Base-by-base conservation (phyloP, 805 yeast genomes). In the Monosporozyma siamensis region DNA sequence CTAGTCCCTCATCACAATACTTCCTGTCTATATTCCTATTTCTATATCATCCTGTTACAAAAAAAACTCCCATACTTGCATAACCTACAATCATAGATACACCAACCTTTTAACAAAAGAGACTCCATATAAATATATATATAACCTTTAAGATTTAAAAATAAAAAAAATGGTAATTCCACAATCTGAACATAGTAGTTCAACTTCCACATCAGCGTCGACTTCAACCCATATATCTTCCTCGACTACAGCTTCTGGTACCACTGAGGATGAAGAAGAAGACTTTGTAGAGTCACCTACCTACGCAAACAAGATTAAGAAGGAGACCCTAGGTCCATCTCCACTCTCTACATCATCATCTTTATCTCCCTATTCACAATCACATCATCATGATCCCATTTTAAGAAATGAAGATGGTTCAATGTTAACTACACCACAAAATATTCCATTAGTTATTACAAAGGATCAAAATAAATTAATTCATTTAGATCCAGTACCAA, bases 401-500 rank as follows among this genome's bases (percentile, higher is more conserved):
- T 9, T 38, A 31, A 12, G 40, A 40, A 21, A 41, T 26, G 15
- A 29, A n/a, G 26, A 36, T 15, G 38, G 38, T 7, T 24, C 40
- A 9, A 42, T 43, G 7, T 24, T 40, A 10, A 38, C 47, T 1
- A 44, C 44, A n/a, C 51, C 51, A 34, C 39, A 45, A 25, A 41
- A 48, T 35, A 43, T 45, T 10, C 42, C 44, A 8, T 24, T 22
- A 17, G 51, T 47, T 11, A 34, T 48, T 10, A 24, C 37, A 24
- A 39, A 41, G 21, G 46, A 45, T 10, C 48, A 47, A 22, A 58
- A 59, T 41, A 63, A 59, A 45, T 47, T 61, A 29, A 61, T 63
- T 26, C 67, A 63, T 53, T 44, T 63, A 39, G 67, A 63, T 46
- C 65, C 67, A 6, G 57, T 63, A 31, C 67, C 67, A 6, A 52